phyloP scores from a whole-genome alignment of 768 basidiomycete species.

The Holtermannia corniformis region DNA sequence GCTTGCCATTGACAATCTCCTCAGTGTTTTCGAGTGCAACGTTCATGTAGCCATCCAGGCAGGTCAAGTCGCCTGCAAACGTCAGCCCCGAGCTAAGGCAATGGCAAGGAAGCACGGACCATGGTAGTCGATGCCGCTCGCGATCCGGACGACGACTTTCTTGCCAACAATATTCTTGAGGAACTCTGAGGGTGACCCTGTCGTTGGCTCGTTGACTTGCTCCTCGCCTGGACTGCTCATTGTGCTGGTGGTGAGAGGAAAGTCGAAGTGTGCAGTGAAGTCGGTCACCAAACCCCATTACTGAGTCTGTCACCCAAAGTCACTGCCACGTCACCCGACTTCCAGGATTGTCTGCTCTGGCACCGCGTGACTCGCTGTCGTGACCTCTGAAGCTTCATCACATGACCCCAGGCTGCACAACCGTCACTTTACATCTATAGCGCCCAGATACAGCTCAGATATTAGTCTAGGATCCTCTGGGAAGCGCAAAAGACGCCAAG shows the following conservation, averaged over 20 bases:
- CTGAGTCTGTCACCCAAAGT: slow-evolving; percentile 1
- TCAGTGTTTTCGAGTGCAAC: slow-evolving; percentile 95
- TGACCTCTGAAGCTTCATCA: no score
- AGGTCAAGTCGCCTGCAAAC: slow-evolving; percentile 75
- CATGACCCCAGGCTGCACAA: no score
- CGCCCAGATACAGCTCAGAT: no score
- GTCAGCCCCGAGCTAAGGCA: background rate
- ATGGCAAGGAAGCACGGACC: slow-evolving; percentile 48
- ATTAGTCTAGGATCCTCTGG: no score
- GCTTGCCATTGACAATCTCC: slow-evolving; percentile 79
- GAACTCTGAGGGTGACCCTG: slow-evolving; percentile 85
- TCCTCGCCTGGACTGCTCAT: slow-evolving; percentile 8
- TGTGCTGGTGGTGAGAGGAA: slow-evolving; percentile 23
- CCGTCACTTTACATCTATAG: no score
- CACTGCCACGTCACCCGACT: no score
- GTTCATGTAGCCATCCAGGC: slow-evolving; percentile 98
- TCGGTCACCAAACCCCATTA: background rate
- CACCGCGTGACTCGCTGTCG: background rate
- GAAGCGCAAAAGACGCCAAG: no score
- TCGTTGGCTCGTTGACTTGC: slow-evolving; percentile 8
- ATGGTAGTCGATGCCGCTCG: slow-evolving; percentile 85
- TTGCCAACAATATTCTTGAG: slow-evolving; percentile 95
- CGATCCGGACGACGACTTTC: slow-evolving; percentile 79
- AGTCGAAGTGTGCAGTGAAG: slow-evolving; percentile 11
- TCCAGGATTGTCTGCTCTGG: background rate